phyloP scores from a whole-genome alignment of 2,329 filamentous ascomycete species.

The Beauveria varroae region DNA sequence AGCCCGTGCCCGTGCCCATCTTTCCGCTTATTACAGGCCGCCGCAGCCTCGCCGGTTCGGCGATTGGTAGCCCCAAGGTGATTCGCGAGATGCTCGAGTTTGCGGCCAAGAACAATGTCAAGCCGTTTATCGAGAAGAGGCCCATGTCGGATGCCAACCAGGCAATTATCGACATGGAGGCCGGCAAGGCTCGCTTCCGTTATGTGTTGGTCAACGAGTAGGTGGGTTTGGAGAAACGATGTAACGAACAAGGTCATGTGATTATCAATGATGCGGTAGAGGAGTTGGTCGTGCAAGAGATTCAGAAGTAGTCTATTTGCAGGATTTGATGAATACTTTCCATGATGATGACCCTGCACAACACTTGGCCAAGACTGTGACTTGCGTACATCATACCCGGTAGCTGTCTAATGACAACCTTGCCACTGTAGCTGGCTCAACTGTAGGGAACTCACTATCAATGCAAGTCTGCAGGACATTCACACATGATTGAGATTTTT shows the following conservation, averaged over 20 bases:
- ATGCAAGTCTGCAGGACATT: too few species aligned
- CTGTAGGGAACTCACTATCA: too few species aligned
- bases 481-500: too few species aligned
- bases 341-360: background rate
- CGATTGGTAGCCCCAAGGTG: slow-evolving; percentile 35
- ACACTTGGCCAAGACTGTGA: background rate
- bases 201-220: slow-evolving; percentile 32
- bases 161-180: slow-evolving; percentile 44
- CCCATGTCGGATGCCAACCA: slow-evolving; percentile 46
- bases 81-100: slow-evolving; percentile 50
- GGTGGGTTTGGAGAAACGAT: too few species aligned
- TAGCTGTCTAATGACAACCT: too few species aligned
- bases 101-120: slow-evolving; percentile 43
- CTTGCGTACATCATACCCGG: too few species aligned
- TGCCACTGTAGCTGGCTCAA: too few species aligned
- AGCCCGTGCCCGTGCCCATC: slow-evolving; percentile 35
- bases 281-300: background rate
- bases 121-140: slow-evolving; percentile 45
- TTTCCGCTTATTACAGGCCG: slow-evolving; percentile 50
- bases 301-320: background rate
- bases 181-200: slow-evolving; percentile 38
- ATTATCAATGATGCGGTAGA: background rate
- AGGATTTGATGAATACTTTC: background rate
- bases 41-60: slow-evolving; percentile 34
- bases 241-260: background rate